A percentile compares a stretch with the other conserved stretches of the same genome.
Conservation (phyloP, 106 monocot genomes). For the Dendrobium nobile region DNA sequence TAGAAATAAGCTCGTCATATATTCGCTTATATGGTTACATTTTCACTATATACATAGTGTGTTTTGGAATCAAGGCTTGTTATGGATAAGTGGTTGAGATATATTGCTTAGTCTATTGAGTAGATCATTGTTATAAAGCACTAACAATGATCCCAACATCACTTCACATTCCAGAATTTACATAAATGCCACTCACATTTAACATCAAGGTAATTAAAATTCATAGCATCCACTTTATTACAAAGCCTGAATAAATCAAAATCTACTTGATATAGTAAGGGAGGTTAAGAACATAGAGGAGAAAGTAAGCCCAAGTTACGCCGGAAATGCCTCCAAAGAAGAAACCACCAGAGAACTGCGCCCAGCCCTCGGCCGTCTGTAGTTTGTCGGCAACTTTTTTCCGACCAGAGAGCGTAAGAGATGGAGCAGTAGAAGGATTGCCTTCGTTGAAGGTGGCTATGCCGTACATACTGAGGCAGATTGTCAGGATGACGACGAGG, state of each 20-base stretch:
- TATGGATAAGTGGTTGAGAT: too few relatives aligned
- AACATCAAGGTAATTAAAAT: background rate
- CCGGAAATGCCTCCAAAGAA: constrained; percentile 95
- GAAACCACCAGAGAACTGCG: constrained; percentile 86
- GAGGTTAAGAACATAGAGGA: constrained; percentile 87
- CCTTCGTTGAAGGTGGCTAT: constrained; percentile 85
- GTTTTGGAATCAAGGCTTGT: too few relatives aligned
- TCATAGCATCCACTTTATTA: background rate
- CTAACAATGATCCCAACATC: too few relatives aligned
- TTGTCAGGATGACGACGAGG: constrained; percentile 79
- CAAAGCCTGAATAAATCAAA: background rate
- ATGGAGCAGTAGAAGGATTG: constrained; percentile 70
- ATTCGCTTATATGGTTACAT: too few relatives aligned
- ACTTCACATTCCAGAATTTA: too few relatives aligned
- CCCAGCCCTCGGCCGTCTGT: constrained; percentile 94
- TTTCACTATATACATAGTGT: too few relatives aligned
- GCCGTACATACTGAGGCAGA: constrained; percentile 92
- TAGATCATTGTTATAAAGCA: too few relatives aligned
- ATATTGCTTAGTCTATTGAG: too few relatives aligned
- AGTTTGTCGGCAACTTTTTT: constrained; percentile 96
- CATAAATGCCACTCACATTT: too few relatives aligned
- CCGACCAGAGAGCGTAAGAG: constrained; percentile 76
- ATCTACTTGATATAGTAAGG: constrained; percentile 92
- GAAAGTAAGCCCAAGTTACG: constrained; percentile 90
- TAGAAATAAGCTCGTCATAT: too few relatives aligned